phyloP scores from a whole-genome alignment of 352 stramenopile species.

The Halophytophthora polymorphica region DNA sequence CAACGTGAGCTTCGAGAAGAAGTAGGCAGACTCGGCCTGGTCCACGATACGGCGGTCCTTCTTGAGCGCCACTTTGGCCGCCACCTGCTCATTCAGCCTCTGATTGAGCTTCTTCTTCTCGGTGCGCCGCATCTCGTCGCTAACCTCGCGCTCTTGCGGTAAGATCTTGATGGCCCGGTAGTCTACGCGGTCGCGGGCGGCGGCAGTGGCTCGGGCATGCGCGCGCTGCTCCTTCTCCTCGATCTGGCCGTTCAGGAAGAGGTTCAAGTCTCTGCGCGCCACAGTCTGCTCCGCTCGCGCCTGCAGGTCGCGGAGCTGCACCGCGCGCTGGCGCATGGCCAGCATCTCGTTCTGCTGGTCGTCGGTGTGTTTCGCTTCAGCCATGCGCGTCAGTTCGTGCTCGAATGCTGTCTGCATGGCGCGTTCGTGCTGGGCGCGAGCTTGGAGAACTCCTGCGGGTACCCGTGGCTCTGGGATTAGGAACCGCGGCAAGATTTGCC shows the following conservation, averaged over 20 bases:
- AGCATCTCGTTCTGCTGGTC: constrained; percentile 15
- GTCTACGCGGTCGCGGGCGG: background rate
- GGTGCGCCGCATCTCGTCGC: constrained; percentile 20
- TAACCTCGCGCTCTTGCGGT: constrained; percentile 31
- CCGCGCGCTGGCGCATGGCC: constrained; percentile 19
- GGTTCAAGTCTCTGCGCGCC: constrained; percentile 40
- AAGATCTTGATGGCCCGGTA: constrained; percentile 34
- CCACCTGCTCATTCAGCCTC: constrained; percentile 45
- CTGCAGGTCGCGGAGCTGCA: constrained; percentile 42
- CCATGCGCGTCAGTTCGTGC: constrained; percentile 21
- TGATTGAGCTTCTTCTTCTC: constrained; percentile 45
- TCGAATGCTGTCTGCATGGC: constrained; percentile 31
- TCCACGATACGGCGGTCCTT: constrained; percentile 39
- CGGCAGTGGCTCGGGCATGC: constrained; percentile 10
- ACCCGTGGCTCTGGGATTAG: constrained; percentile 29
- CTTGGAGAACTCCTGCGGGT: constrained; percentile 15
- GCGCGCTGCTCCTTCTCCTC: constrained; percentile 28
- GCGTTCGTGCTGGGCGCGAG: constrained; percentile 18
- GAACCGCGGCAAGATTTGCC: constrained; percentile 50
- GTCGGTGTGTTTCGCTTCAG: constrained; percentile 16
- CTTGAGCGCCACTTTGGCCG: constrained; percentile 34
- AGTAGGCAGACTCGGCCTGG: constrained; percentile 55
- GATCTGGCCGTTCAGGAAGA: constrained; percentile 51
- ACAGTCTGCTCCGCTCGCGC: constrained; percentile 36
- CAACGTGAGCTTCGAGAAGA: constrained; percentile 41